These are phyloP conservation scores for Metarhizium anisopliae DNA, from an alignment of 2,329 filamentous ascomycete species.

Conservation along the genomic window DNA sequence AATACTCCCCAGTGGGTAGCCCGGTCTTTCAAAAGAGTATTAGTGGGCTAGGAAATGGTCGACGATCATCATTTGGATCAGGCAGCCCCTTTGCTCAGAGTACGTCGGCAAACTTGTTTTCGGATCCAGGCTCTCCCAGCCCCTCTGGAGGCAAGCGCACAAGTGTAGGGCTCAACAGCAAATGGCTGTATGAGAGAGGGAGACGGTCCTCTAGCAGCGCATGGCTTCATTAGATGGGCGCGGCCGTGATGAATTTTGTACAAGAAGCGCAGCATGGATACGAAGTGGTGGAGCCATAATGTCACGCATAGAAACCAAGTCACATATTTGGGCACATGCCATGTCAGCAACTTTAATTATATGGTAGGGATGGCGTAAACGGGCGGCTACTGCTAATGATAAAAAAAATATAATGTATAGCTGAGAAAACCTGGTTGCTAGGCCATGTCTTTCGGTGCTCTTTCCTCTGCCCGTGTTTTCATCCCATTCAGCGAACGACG, in stretches of 20 bases:
- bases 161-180: conserved; percentile 75
- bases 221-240: conserved; percentile 22
- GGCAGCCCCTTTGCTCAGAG: conserved; percentile 42
- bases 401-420: background rate
- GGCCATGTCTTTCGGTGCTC: no score
- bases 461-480: no score
- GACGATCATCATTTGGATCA: conserved; percentile 55
- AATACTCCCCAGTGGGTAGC: conserved; percentile 36
- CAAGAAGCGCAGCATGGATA: background rate
- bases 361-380: background rate
- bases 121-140: conserved; percentile 60
- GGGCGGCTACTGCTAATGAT: background rate
- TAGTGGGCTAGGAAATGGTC: conserved; percentile 36
- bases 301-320: background rate
- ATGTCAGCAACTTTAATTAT: background rate
- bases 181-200: conserved; percentile 89
- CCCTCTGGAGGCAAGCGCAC: conserved; percentile 58
- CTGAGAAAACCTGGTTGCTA: no score
- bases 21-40: conserved; percentile 62
- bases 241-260: conserved; percentile 1
- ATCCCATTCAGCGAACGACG: no score
- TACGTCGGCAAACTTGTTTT: conserved; percentile 37
- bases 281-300: background rate
- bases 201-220: conserved; percentile 42
- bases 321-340: background rate